Conservation (phyloP, 306 rosid species). For the Cyamopsis tetragonoloba region DNA sequence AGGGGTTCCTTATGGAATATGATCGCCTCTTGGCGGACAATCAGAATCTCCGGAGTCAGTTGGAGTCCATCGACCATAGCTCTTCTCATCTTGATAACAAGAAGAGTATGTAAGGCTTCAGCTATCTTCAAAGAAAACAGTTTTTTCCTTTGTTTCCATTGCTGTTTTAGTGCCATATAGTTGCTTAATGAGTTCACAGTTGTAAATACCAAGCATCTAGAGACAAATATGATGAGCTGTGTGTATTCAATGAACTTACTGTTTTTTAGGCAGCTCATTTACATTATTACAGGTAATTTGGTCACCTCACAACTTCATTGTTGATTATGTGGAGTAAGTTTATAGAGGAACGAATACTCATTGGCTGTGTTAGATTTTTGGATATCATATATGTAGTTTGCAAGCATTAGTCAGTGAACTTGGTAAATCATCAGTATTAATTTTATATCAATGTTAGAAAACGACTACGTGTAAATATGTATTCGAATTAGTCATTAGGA, state of each 20-base stretch:
- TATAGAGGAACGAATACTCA: neutral
- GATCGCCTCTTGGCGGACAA: constrained; percentile 83
- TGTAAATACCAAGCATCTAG: constrained; percentile 1
- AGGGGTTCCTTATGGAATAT: constrained; percentile 78
- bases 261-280: constrained; percentile 17
- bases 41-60: constrained; percentile 71
- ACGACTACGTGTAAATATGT: neutral
- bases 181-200: constrained; percentile 23
- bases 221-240: neutral
- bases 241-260: constrained; percentile 11
- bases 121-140: neutral
- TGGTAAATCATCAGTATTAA: neutral
- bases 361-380: neutral
- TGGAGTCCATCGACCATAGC: constrained; percentile 57
- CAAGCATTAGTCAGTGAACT: neutral
- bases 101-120: constrained; percentile 40
- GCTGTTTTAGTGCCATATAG: neutral
- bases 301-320: neutral
- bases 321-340: neutral
- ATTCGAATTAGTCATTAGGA: too few species aligned
- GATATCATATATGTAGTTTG: neutral
- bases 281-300: constrained; percentile 1
- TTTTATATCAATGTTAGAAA: neutral
- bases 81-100: constrained; percentile 39
- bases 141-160: constrained; percentile 21